Base-by-base conservation (phyloP, 2,329 filamentous ascomycete genomes). In the Hortaea werneckii region DNA sequence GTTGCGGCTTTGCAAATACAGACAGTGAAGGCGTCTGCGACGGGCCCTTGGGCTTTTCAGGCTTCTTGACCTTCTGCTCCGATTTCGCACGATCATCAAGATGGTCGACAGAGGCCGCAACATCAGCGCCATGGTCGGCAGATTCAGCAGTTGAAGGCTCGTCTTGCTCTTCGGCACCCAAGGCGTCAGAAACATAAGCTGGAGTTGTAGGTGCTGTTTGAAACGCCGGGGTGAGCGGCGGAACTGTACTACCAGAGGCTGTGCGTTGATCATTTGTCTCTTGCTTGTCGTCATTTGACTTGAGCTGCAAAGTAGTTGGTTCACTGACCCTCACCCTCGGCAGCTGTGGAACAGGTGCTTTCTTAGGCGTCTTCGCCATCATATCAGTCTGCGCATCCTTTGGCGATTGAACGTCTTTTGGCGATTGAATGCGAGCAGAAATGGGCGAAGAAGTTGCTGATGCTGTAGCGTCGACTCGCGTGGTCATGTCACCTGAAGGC, bases 21-120 rank as follows among this genome's bases (percentile, higher is more conserved):
- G 58, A 63, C 20, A 62, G 50, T 9, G 62, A 63, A 29, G 63
- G 59, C 0, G 63, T 64, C 54, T 63, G 57, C n/a, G 56, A 57
- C 4, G 63, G 61, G 32, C 62, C 63, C 45, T 62, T 63, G 12
- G 51, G 27, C 50, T 61, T 63, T 6, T 51, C 30, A 8, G 40
- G 26, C 49, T 55, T 57, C 45, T 47, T 41, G 3, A 27, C 2
- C 37, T 40, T 12, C 20, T 37, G 30, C 30, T n/a, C 10, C 40
- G 40, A 12, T n/a, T 28, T 20, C 20, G 20, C 20, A 20, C 20
- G 20, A 20, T 20, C 20, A 20, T 20, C 20, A 20, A 20, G 20
- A 20, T 20, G 20, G 4, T 20, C 20, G 20, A 20, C 4, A 2
- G 20, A 20, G 20, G 20, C 2, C 20, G 20, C 20, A 20, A 20